These are phyloP conservation scores for Sclerotinia sclerotiorum DNA, from an alignment of 2,329 filamentous ascomycete genomes.

Conservation along the genomic window DNA sequence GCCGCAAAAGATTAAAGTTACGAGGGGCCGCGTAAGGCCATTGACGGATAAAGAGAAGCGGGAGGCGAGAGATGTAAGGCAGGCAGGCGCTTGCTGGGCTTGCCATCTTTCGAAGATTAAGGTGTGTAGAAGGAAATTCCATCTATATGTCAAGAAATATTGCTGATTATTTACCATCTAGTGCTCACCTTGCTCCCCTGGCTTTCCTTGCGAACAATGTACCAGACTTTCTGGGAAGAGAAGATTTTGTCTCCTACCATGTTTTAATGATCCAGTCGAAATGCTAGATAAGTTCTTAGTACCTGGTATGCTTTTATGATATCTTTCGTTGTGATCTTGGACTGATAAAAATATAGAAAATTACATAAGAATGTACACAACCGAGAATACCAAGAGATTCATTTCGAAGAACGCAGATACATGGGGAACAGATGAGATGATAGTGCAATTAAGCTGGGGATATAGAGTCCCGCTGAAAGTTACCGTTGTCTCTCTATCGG, in stretches of 20 bases:
- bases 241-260: constrained; percentile 38
- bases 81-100: constrained; percentile 40
- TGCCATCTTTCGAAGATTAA: constrained; percentile 41
- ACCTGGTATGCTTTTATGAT: constrained; percentile 31
- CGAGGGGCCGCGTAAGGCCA: constrained; percentile 34
- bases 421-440: constrained; percentile 35
- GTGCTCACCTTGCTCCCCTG: constrained; percentile 40
- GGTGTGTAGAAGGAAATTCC: constrained; percentile 22
- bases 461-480: constrained; percentile 32
- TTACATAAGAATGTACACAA: constrained; percentile 36
- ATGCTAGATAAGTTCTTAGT: constrained; percentile 36
- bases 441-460: constrained; percentile 36
- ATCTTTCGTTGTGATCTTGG: background rate
- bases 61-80: constrained; percentile 38
- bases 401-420: constrained; percentile 33
- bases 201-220: constrained; percentile 39
- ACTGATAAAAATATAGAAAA: constrained; percentile 34
- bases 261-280: constrained; percentile 40
- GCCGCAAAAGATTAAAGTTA: constrained; percentile 31
- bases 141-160: background rate
- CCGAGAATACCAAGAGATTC: constrained; percentile 36
- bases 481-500: constrained; percentile 35
- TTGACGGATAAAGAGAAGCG: constrained; percentile 38
- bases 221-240: constrained; percentile 37
- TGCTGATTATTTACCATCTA: constrained; percentile 17